A percentile compares a stretch with the other conserved stretches of the same genome.
These are phyloP conservation scores for Picocystis sp. DNA, from an alignment of 163 green algal species.

Conservation along the genomic window DNA sequence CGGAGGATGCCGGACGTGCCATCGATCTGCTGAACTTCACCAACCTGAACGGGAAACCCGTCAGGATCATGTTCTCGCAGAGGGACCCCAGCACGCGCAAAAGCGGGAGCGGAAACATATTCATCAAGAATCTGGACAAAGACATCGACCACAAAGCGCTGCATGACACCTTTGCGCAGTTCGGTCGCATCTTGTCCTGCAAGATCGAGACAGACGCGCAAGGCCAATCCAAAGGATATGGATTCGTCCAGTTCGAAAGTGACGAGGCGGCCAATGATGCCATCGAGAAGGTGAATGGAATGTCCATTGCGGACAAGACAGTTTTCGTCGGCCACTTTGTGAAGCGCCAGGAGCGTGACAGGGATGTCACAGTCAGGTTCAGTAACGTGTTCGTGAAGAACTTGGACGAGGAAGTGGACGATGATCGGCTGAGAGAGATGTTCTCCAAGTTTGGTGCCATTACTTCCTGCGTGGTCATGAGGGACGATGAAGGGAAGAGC, in stretches of 20 bases:
- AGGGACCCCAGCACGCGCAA: conserved; percentile 73
- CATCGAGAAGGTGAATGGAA: conserved; percentile 86
- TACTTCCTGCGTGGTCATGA: conserved; percentile 24
- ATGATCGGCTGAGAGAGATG: conserved; percentile 49
- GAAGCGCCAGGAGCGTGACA: conserved; percentile 49
- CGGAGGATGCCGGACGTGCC: conserved; percentile 22
- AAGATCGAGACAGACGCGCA: conserved; percentile 65
- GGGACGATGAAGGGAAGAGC: conserved; percentile 48
- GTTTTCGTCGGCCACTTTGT: conserved; percentile 86
- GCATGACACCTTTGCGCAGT: conserved; percentile 88
- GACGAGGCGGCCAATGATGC: conserved; percentile 45
- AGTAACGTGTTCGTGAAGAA: conserved; percentile 94
- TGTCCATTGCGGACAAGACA: conserved; percentile 83
- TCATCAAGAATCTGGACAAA: conserved; percentile 99
- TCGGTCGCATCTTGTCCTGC: conserved; percentile 86
- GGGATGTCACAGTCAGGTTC: conserved; percentile 37
- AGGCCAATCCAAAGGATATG: conserved; percentile 57
- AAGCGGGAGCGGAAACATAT: conserved; percentile 81
- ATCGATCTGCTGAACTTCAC: conserved; percentile 87
- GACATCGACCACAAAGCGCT: conserved; percentile 92
- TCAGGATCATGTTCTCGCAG: conserved; percentile 97
- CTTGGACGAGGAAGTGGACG: conserved; percentile 35
- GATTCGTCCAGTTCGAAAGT: conserved; percentile 64
- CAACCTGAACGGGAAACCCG: conserved; percentile 63
- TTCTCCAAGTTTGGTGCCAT: conserved; percentile 50